These are phyloP conservation scores for Sherardia arvensis DNA, from an alignment of 257 asterid genomes.

Conservation along the genomic window DNA sequence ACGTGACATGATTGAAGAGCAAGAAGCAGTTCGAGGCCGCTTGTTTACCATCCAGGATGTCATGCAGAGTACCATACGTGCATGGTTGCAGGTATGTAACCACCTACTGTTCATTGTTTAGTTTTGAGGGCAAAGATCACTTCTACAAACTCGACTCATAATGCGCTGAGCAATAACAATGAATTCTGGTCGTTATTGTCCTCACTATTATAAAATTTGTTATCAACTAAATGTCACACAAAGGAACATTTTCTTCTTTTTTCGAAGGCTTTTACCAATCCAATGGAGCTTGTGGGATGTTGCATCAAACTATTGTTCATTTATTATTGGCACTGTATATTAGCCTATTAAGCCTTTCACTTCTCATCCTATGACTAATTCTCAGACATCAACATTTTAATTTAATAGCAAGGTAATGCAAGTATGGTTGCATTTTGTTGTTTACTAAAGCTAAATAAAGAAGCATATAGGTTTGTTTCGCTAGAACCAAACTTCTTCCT, in stretches of 20 bases:
- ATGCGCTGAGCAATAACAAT: not conserved
- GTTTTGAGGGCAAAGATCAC: not conserved
- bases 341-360: not conserved
- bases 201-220: not conserved
- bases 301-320: not conserved
- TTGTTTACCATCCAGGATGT: conserved; percentile 95
- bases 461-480: not conserved
- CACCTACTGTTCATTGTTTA: not conserved
- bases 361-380: not conserved
- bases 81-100: conserved; percentile 81
- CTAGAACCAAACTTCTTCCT: not conserved
- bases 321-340: not conserved
- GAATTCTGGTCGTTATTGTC: not conserved
- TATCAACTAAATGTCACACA: not conserved
- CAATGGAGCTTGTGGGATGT: not conserved
- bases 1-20: conserved; percentile 92
- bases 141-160: not conserved
- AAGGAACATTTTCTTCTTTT: not conserved
- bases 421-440: not conserved
- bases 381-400: not conserved
- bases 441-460: not conserved
- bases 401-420: not conserved
- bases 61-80: conserved; percentile 93
- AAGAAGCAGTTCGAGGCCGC: conserved; percentile 98
- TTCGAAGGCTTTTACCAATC: not conserved